Base-by-base conservation (phyloP, 2,329 filamentous ascomycete species). In the Verticillium nonalfalfae region DNA sequence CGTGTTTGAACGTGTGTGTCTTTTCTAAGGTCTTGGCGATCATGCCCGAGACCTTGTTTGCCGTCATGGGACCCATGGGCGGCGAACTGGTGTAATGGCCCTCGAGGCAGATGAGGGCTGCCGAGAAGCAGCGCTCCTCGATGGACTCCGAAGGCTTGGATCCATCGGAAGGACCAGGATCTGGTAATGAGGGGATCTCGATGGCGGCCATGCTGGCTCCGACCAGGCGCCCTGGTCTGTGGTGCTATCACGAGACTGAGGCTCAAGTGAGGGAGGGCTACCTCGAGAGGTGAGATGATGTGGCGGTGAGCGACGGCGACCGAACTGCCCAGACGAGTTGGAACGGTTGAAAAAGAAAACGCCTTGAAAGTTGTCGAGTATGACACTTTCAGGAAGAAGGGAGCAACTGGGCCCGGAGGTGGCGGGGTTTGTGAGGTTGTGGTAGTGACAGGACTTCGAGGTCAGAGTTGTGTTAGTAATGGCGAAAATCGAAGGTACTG, bases 111-210 rank as follows among this genome's bases (percentile, higher is more conserved):
- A 86, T 81, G 69, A 89, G 77, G 15, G 82, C 84, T 1, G 82
- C 82, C 2, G 81, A 79, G 72, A 89, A 88, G 70, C 79, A 82
- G 62, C 85, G 78, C 74, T 89, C 86, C 73, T 89, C 86, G 68
- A 88, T 85, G 40, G 82, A 82, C 70, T 85, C 76, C 18, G 61
- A 60, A n/a, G 60, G 54, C 33, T 60, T 71, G 39, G 64, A 68
- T 67, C 71, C 73, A 73, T 64, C 59, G 2, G 64, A 58, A 21
- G 60, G 62, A 7, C 62, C 62, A 7, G 62, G 62, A 15, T 65
- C 62, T 18, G 59, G 62, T 56, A 61, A 55, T 14, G 59, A 62
- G 3, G 62, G 57, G 40, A 61, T 61, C 57, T 63, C 40, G 54
- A 59, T 58, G 59, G 63, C 58, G 35, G 62, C 57, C 65, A 67